Base-by-base conservation (phyloP, 495 filamentous ascomycete genomes). In the Friedmanniomyces simplex region DNA sequence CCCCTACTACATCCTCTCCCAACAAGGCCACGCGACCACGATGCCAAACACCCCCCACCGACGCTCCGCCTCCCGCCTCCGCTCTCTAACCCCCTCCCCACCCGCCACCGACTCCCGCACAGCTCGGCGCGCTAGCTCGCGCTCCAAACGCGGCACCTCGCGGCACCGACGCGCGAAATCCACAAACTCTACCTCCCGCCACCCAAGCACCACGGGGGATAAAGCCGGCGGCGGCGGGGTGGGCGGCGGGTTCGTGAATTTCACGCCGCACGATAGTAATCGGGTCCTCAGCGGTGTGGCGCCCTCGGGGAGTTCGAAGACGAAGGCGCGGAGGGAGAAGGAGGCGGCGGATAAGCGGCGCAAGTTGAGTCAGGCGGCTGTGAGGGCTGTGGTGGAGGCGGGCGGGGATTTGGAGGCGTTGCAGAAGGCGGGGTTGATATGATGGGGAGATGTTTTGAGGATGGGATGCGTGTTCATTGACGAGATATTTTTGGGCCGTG, bases 241-340 rank as follows among this genome's bases (percentile, higher is more conserved):
- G n/a, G n/a, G n/a, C n/a, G 80, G 85, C 41, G 83, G 82, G 1
- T 98, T 98, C 65, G 88, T 95, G 54, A 97, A 97, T 69, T 95
- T 84, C 72, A 96, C 90, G n/a, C 81, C 89, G 0, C 66, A 76
- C 14, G 94, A 98, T 69, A 84, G 81, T 67, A 74, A 77, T 36
- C 82, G 83, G 67, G 87, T 98, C 21, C 78, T 98, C 67, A 88
- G 81, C 16, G 91, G 91, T 6, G 93, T 98, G 11, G 93, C 93
- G 51, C 93, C 93, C 14, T 87, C 82, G 50, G 93, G 93, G 37
- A 88, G 82, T 62, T 86, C 82, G 50, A 96, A 97, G 77, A 98
- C 93, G 26, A 96, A 96, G 67, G 89, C 89, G 47, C 73, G 91
- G 42, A 73, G 93, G 57, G 93, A 96, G 73, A 82, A 85, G 65